Conservation (phyloP, 352 stramenopile species). For the Phytophthora hibernalis region DNA sequence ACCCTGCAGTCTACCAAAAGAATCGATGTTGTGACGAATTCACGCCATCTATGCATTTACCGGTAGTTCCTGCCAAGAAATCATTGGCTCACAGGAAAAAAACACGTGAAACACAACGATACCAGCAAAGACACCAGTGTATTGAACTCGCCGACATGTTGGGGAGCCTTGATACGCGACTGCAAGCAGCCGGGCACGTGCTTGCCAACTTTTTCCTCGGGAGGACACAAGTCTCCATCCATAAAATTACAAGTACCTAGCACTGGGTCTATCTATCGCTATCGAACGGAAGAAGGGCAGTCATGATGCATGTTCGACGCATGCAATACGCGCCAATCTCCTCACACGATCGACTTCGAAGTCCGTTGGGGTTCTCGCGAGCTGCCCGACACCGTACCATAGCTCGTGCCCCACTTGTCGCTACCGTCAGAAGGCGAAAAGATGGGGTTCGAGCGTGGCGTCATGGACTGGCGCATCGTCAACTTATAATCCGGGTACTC, state of each 20-base stretch:
- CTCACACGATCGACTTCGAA: conserved; percentile 41
- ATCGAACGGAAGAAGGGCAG: neutral
- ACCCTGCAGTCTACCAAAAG: neutral
- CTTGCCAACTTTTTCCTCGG: conserved; percentile 17
- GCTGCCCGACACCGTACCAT: conserved; percentile 45
- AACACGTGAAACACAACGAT: neutral
- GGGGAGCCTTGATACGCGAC: conserved; percentile 24
- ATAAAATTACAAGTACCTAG: conserved; percentile 40
- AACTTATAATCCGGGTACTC: conserved; percentile 83
- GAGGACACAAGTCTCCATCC: conserved; percentile 15
- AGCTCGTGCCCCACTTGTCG: conserved; percentile 36
- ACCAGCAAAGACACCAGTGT: conserved; percentile 18
- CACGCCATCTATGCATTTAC: conserved; percentile 1
- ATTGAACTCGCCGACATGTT: conserved; percentile 10
- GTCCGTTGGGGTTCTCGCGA: conserved; percentile 39
- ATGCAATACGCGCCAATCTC: conserved; percentile 14
- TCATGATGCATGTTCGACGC: conserved; percentile 28
- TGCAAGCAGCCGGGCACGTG: conserved; percentile 18
- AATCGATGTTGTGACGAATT: neutral
- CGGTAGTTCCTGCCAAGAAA: neutral
- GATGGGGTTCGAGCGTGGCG: conserved; percentile 68
- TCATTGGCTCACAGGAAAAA: conserved; percentile 2
- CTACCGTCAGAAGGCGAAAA: conserved; percentile 32
- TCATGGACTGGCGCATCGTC: conserved; percentile 80
- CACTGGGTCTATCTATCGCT: conserved; percentile 16